These are phyloP conservation scores for Cornus kousa DNA, from an alignment of 148 eudicot species.

Conservation along the genomic window DNA sequence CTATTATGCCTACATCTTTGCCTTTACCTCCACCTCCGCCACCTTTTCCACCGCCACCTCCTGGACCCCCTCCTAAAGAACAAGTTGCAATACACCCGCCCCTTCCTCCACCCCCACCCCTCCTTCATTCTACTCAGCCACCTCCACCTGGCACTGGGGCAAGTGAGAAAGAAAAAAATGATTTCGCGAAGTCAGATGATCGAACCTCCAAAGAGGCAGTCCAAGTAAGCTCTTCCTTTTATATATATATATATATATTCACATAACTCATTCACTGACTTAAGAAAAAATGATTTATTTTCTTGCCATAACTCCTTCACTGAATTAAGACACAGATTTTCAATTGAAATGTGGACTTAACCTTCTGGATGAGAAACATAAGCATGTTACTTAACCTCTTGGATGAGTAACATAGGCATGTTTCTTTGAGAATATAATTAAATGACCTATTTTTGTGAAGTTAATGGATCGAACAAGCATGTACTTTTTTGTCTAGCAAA, in stretches of 20 bases:
- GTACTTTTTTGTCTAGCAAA: background rate
- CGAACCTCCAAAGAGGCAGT: constrained; percentile 28
- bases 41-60: constrained; percentile 70
- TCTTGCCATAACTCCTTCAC: background rate
- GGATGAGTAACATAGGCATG: too few species aligned
- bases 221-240: constrained; percentile 42
- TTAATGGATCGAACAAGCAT: background rate
- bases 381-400: background rate
- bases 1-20: constrained; percentile 53
- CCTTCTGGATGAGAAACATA: background rate
- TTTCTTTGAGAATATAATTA: too few species aligned
- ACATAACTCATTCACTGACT: background rate
- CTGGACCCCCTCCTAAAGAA: constrained; percentile 77
- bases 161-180: constrained; percentile 44
- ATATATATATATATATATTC: too few species aligned
- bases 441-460: background rate
- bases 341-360: background rate
- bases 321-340: background rate
- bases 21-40: constrained; percentile 81
- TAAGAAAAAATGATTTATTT: background rate
- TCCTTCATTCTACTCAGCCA: constrained; percentile 55
- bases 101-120: constrained; percentile 58
- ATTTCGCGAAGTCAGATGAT: constrained; percentile 42
- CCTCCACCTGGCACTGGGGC: constrained; percentile 69
- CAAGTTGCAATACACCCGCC: constrained; percentile 45